Evolutionary conservation across 2,329 filamentous ascomycete genomes (phyloP), one percentile per base, ranked within the genome.

Genomic region (Xylaria sp.): DNA sequence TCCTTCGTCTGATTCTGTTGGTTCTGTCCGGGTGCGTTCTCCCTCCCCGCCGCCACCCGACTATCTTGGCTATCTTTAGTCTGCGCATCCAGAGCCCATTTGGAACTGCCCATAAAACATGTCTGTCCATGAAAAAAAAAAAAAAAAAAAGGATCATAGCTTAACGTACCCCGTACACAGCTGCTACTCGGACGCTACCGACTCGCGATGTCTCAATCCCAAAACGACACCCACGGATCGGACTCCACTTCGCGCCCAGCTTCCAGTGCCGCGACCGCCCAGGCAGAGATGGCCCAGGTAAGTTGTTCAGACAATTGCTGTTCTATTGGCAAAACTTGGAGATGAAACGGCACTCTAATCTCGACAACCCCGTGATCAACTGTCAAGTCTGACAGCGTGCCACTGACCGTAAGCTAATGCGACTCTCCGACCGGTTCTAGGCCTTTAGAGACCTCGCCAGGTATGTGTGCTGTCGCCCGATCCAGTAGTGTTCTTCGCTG

Each of bases 401-500:
- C 34, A 12, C 52, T 55, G 28, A 20, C 52, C 46, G 41, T 70
- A 25, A 39, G 70, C 74, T 77, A 72, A 77, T 72, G 65, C 51
- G 25, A 68, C 66, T 69, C 56, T 69, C 23, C 57, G 28, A 41
- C 54, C 25, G 18, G 67, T 74, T 76, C 75, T 76, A 80, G 78
- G 77, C 78, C 72, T 79, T 78, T 66, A 73, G 70, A 69, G 76
- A 79, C 67, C 76, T 79, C 66, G 74, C 76, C 59, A 79, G 74
- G 77, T 78, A 76, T 68, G 76, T 75, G 12, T 59, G 37, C 50
- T 48, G 60, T 63, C 44, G 48, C 67, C 63, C 44, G 39, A 32
- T 59, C 18, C 44, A 55, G 50, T 23, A 15, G 8, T 23, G 23
- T 15, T 57, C 55, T 46, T 70, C 18, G 48, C 25, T 60, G 44